Conservation (phyloP, 2,329 filamentous ascomycete genomes). For the Thelonectria blattea region DNA sequence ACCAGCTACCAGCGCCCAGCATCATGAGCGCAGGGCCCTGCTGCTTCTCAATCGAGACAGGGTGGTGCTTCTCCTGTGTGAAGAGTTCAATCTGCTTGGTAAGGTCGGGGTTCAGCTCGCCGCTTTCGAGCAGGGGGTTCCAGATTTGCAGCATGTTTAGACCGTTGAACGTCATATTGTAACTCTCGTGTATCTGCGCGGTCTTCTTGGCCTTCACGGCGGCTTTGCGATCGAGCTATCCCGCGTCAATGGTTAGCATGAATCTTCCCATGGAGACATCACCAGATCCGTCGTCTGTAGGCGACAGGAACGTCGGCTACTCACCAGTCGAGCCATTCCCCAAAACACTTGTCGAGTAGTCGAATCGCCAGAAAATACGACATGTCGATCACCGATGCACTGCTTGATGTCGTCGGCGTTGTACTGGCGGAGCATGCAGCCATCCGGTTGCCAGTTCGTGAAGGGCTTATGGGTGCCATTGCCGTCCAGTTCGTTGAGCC, state of each 20-base stretch:
- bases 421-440: constrained; percentile 65
- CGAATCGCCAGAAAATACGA: constrained; percentile 68
- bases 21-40: constrained; percentile 33
- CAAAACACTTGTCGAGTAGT: constrained; percentile 66
- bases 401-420: constrained; percentile 54
- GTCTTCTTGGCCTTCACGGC: constrained; percentile 19
- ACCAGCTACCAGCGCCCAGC: constrained; percentile 39
- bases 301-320: neutral
- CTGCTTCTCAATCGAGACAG: constrained; percentile 23
- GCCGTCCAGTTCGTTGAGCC: constrained; percentile 47
- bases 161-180: constrained; percentile 49
- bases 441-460: constrained; percentile 63
- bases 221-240: constrained; percentile 32
- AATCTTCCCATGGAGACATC: neutral
- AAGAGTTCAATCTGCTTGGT: constrained; percentile 33
- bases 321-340: constrained; percentile 48
- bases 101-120: constrained; percentile 34
- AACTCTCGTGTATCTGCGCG: constrained; percentile 24
- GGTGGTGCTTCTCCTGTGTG: constrained; percentile 27
- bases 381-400: constrained; percentile 57
- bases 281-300: no score
- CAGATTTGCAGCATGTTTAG: constrained; percentile 62
- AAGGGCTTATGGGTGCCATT: constrained; percentile 42
- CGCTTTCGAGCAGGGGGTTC: constrained; percentile 65
- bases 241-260: neutral